phyloP scores from a whole-genome alignment of 495 filamentous ascomycete species.

The Penicillium parvum region DNA sequence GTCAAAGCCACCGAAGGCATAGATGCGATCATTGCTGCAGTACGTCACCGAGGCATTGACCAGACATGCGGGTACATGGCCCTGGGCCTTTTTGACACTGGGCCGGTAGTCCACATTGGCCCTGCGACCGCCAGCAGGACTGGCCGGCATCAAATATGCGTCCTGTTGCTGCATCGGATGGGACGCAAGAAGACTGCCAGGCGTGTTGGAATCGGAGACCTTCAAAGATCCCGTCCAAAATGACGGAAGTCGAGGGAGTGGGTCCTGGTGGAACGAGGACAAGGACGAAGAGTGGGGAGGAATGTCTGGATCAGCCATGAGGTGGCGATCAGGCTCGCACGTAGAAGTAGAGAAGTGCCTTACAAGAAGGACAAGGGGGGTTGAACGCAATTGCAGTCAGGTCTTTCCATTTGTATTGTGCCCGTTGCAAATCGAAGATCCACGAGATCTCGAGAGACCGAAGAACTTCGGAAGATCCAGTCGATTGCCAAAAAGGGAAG shows the following conservation, averaged over 20 bases:
- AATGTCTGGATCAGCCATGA: constrained; percentile 14
- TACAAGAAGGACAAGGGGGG: too few species aligned
- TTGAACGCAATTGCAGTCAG: too few species aligned
- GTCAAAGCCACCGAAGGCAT: constrained; percentile 98
- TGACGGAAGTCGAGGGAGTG: constrained; percentile 28
- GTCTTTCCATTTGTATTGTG: too few species aligned
- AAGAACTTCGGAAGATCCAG: constrained; percentile 5
- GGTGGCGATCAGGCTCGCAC: constrained; percentile 1
- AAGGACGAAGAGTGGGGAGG: constrained; percentile 13
- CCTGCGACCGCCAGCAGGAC: constrained; percentile 59
- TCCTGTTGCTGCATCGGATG: constrained; percentile 47
- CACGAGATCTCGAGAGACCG: not conserved
- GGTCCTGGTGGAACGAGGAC: constrained; percentile 34
- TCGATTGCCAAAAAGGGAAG: constrained; percentile 20
- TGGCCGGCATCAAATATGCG: constrained; percentile 82
- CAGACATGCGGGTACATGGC: constrained; percentile 86
- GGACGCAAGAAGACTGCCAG: constrained; percentile 22
- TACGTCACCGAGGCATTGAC: constrained; percentile 98
- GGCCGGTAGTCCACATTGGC: constrained; percentile 69
- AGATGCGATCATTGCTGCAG: constrained; percentile 91
- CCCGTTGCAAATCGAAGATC: too few species aligned
- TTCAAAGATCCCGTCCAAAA: constrained; percentile 27
- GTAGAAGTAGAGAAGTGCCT: not conserved
- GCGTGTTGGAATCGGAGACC: constrained; percentile 23
- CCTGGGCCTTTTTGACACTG: constrained; percentile 72